A percentile compares a stretch with the other conserved stretches of the same genome.
Evolutionary conservation across 1,284 basidiomycete species (phyloP).

Genomic region (Termitomyces sp.): DNA sequence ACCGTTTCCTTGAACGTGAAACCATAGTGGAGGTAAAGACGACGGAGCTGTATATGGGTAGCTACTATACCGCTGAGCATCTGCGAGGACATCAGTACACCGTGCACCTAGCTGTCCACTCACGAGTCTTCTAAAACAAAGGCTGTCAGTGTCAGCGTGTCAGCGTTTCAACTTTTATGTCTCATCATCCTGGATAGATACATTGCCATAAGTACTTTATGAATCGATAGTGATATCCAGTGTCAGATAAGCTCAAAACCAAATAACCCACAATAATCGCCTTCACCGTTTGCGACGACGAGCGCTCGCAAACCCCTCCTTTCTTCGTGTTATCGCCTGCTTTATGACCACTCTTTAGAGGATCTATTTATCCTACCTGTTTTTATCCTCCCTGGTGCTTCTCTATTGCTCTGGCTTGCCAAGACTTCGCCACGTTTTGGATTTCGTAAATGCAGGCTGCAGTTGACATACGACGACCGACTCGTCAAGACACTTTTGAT

Average conservation of each 20-base stretch:
- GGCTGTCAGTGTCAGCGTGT: neutral
- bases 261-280: neutral
- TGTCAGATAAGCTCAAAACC: neutral
- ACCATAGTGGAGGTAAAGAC: neutral
- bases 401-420: neutral
- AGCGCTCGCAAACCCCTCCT: neutral
- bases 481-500: conserved; percentile 67
- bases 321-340: neutral
- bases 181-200: too few species aligned
- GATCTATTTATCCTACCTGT: neutral
- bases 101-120: neutral
- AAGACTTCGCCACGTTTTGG: neutral
- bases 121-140: neutral
- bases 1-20: too few species aligned
- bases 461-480: conserved; percentile 17
- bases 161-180: too few species aligned
- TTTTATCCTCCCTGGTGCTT: neutral
- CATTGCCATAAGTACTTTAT: too few species aligned
- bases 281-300: conserved; percentile 1
- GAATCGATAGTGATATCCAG: too few species aligned
- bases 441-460: conserved; percentile 12
- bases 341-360: conserved; percentile 3
- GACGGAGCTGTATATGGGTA: too few species aligned
- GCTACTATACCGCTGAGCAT: too few species aligned
- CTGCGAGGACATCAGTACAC: too few species aligned